Evolutionary conservation across 768 basidiomycete genomes (phyloP), one percentile per base, ranked within the genome.

Genomic region (Kondoa subrosea): DNA sequence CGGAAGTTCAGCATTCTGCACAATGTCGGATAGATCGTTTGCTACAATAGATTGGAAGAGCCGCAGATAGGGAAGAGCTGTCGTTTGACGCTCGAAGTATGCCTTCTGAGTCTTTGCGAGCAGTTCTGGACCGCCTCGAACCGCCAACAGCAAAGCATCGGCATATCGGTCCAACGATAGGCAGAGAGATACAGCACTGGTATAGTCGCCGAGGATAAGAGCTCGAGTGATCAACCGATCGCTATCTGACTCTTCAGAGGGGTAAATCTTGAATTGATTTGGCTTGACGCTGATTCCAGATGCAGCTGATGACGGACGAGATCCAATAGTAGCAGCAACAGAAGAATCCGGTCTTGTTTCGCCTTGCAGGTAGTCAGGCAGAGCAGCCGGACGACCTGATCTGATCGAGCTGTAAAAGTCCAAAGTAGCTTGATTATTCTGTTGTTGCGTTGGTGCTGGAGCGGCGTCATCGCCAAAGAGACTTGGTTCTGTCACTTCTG

Each of bases 281-380:
- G 80, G 85, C 78, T 87, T 91, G 74, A 85, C 76, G 1, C 78
- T 80, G 71, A 89, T 87, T 0, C 85, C 87, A 17, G 78, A 79
- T 0, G 84, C 83, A 34, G 87, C 82, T 4, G 89, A 91, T 0
- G 89, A 89, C 1, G 91, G 85, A 1, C 89, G 81, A 1, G 89
- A 91, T n/a, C 93, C 93, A 30, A 89, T 82, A 0, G 93, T 99
- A 0, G 93, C 93, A 25, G 92, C 93, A 16, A 92, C 91, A 1
- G 89, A 91, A 0, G 91, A 92, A 74, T 91, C 91, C 33, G 86
- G 77, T 2, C 82, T 34, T 61, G 30, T 64, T 33, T 65, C 71
- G 29, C 26, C 8, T 83, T 68, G 87, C 65, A 89, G 81, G 67
- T 76, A 77, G 65, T 76, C 76, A 1, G 78, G 78, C 17, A 80